A percentile compares a stretch with the other conserved stretches of the same genome.
Evolutionary conservation across 495 filamentous ascomycete genomes (phyloP).

Genomic region (Amphirosellinia nigrospora): DNA sequence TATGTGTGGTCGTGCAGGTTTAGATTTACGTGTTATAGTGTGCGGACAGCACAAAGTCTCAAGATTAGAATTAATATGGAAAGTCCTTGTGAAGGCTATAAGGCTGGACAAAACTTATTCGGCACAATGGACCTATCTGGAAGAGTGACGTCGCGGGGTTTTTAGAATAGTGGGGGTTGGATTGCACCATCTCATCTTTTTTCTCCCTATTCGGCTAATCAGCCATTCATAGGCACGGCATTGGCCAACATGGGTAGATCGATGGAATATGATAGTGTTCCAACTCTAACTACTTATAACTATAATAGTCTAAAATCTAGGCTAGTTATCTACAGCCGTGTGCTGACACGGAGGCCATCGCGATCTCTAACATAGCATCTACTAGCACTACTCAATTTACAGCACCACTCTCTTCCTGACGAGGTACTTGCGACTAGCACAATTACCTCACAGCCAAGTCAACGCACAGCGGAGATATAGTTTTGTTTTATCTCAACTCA

Average conservation of each 20-base stretch:
- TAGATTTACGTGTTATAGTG: neutral
- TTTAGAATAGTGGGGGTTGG: conserved; percentile 23
- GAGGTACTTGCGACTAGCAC: neutral
- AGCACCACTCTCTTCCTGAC: neutral
- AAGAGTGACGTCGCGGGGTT: conserved; percentile 28
- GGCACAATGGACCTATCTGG: neutral
- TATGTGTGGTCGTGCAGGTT: neutral
- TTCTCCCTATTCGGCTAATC: neutral
- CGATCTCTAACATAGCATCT: neutral
- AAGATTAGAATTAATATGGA: neutral
- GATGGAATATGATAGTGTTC: neutral
- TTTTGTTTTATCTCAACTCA: conserved; percentile 10
- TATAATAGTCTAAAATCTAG: neutral
- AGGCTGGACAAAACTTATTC: neutral
- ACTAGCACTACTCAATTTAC: neutral
- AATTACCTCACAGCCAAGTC: neutral
- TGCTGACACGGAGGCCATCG: neutral
- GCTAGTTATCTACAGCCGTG: neutral
- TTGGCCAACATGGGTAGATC: conserved; percentile 12
- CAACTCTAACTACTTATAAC: neutral
- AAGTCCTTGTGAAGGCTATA: neutral
- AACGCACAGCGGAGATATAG: neutral
- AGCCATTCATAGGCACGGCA: neutral
- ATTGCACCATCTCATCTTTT: conserved; percentile 14
- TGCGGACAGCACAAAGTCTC: neutral